These are phyloP conservation scores for Peziza echinospora DNA, from an alignment of 495 filamentous ascomycete genomes.

Conservation along the genomic window DNA sequence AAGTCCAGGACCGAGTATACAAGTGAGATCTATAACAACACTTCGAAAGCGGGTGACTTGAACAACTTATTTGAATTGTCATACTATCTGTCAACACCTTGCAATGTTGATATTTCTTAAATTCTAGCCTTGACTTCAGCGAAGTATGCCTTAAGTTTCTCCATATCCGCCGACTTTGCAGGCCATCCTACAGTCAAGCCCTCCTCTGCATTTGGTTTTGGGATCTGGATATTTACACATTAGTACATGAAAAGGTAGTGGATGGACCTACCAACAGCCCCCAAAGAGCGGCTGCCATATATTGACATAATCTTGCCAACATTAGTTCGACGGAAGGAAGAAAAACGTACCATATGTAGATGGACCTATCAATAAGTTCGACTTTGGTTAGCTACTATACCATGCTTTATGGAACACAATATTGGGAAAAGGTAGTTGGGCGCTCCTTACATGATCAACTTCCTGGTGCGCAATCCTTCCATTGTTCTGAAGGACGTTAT, in stretches of 20 bases:
- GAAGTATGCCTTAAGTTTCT: slow-evolving; percentile 51
- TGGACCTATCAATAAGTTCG: slow-evolving; percentile 39
- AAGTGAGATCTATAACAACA: too few relatives aligned
- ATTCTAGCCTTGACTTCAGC: slow-evolving; percentile 81
- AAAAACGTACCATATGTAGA: slow-evolving; percentile 61
- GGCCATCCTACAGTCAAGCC: slow-evolving; percentile 72
- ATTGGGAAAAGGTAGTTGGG: slow-evolving; percentile 17
- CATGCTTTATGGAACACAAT: not conserved
- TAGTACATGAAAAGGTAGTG: slow-evolving; percentile 1
- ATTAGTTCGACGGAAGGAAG: not conserved
- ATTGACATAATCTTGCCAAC: not conserved
- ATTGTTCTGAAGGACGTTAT: slow-evolving; percentile 95
- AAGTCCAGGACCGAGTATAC: too few relatives aligned
- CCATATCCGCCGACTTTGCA: slow-evolving; percentile 53
- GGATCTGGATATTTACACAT: slow-evolving; percentile 38
- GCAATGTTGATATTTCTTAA: too few relatives aligned
- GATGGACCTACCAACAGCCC: not conserved
- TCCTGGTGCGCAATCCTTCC: slow-evolving; percentile 80
- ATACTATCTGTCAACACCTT: too few relatives aligned
- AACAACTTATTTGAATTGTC: too few relatives aligned
- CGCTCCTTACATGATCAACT: slow-evolving; percentile 64
- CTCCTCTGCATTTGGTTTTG: slow-evolving; percentile 73
- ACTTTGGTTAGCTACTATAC: not conserved
- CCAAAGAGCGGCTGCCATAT: not conserved
- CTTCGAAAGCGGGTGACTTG: too few relatives aligned